A percentile compares a stretch with the other conserved stretches of the same genome.
Conservation (phyloP, 192 early-diverging fungal species). For the Pilobolus umbonatus region DNA sequence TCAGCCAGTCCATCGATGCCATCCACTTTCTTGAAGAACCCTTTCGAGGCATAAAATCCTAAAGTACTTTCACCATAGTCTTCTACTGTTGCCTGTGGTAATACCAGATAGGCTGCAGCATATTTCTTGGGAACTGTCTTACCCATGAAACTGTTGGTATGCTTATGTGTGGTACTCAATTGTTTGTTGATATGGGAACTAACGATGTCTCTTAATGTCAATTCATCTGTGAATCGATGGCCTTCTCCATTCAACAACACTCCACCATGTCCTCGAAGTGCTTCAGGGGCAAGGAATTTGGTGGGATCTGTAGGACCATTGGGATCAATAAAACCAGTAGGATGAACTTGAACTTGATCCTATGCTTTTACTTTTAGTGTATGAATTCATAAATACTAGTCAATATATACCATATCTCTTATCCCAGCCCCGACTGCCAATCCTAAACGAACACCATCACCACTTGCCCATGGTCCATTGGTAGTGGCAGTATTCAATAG, state of each 20-base stretch:
- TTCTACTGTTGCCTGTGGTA: conserved; percentile 22
- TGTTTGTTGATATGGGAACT: conserved; percentile 51
- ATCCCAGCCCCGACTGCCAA: conserved; percentile 59
- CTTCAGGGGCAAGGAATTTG: conserved; percentile 81
- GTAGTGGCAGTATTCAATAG: conserved; percentile 56
- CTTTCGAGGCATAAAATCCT: conserved; percentile 21
- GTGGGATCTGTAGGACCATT: conserved; percentile 60
- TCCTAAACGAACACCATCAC: conserved; percentile 72
- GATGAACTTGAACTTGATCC: conserved; percentile 86
- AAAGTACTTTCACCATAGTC: conserved; percentile 14
- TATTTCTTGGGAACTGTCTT: conserved; percentile 3
- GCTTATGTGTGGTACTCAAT: neutral
- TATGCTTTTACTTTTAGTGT: neutral
- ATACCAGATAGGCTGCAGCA: conserved; percentile 11
- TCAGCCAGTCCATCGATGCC: conserved; percentile 4
- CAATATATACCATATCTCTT: conserved; percentile 43
- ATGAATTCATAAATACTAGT: neutral
- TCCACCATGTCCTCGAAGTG: conserved; percentile 73
- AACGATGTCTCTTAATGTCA: conserved; percentile 67
- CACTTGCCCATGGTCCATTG: conserved; percentile 78
- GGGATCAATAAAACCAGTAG: conserved; percentile 74
- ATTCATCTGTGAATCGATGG: conserved; percentile 69
- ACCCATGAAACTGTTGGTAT: neutral
- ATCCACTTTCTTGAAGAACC: conserved; percentile 11
- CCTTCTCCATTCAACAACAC: conserved; percentile 64